Evolutionary conservation across 495 filamentous ascomycete species (phyloP), one percentile per base, ranked within the genome.

Genomic region (Geopyxis carbonaria): DNA sequence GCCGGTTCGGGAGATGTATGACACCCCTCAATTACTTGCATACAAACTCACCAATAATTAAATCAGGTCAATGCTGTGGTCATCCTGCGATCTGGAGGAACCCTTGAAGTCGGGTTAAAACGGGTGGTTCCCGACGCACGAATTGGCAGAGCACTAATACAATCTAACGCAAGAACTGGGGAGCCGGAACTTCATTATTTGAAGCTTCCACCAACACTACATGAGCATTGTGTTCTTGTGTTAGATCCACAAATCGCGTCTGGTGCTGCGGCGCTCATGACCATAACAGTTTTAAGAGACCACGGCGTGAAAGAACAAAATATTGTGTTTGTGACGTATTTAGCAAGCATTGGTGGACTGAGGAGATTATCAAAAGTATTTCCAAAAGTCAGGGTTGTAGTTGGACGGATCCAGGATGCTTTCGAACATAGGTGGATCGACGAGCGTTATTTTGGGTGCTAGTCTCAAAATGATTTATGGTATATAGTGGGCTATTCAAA

Each of bases 231-330:
- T 34, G 83, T 97, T 10, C 65, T 97, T 35, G 63, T 97, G 24
- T 62, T 95, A 13, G 91, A 95, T 57, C 72, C 85, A 14, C 89
- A 97, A 55, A 93, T 97, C 77, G 78, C 78, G 11, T 82, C 76
- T 43, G 89, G 89, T 13, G 87, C 84, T 22, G 83, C 89, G 27
- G 91, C 86, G 4, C 63, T 97, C 33, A 97, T 97, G 89, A 86
- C 89, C 3, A 87, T 95, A 21, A 76, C 82, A 45, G 83, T 97
- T 24, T 60, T 97, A 42, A 72, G 91, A 30, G 89, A 97, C 59
- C 84, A 95, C 53, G 89, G 89, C 2, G 85, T 95, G n/a, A 61
- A 69, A 14, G 76, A 86, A 53, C 72, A 82, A 13, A 73, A 67
- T 40, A 89, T 97, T 43, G 78, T 91, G 20, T 82, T 91, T 58